Percentiles rank a stretch among this genome's conserved stretches.
These are phyloP conservation scores for Candida ipomoeae DNA, from an alignment of 805 yeast genomes.

Conservation along the genomic window DNA sequence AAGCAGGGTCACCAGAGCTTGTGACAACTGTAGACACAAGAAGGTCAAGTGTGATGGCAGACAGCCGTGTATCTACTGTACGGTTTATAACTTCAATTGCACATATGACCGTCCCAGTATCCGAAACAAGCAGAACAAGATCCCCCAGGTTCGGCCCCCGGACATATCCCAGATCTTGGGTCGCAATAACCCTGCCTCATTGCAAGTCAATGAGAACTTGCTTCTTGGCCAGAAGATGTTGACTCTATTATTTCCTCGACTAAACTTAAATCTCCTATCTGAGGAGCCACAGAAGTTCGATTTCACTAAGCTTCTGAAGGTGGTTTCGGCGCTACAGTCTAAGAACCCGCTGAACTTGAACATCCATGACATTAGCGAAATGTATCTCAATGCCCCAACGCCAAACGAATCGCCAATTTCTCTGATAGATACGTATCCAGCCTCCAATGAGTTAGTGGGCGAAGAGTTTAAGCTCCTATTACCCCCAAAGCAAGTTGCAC, in stretches of 20 bases:
- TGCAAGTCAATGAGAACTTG: constrained; percentile 14
- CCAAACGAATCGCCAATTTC: constrained; percentile 13
- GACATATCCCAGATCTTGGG: constrained; percentile 17
- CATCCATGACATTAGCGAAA: constrained; percentile 27
- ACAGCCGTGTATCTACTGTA: constrained; percentile 77
- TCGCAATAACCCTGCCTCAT: constrained; percentile 14
- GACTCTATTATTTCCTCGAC: constrained; percentile 32
- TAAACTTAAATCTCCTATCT: constrained; percentile 33
- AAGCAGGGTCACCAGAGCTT: constrained; percentile 67
- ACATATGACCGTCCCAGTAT: constrained; percentile 76
- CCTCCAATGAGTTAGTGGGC: constrained; percentile 24
- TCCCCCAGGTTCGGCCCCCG: constrained; percentile 16
- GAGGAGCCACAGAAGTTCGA: constrained; percentile 28
- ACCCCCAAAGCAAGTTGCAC: constrained; percentile 72
- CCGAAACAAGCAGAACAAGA: constrained; percentile 41
- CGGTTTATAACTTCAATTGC: constrained; percentile 82
- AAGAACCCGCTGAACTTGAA: constrained; percentile 17
- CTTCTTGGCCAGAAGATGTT: constrained; percentile 32
- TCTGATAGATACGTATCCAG: constrained; percentile 9
- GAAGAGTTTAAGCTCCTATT: constrained; percentile 61
- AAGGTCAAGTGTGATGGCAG: constrained; percentile 79
- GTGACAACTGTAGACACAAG: constrained; percentile 70
- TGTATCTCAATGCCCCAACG: constrained; percentile 27
- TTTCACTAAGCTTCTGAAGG: constrained; percentile 30
- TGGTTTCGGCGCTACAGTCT: constrained; percentile 20